Conservation (phyloP, 106 monocot genomes). For the Acorus calamus region DNA sequence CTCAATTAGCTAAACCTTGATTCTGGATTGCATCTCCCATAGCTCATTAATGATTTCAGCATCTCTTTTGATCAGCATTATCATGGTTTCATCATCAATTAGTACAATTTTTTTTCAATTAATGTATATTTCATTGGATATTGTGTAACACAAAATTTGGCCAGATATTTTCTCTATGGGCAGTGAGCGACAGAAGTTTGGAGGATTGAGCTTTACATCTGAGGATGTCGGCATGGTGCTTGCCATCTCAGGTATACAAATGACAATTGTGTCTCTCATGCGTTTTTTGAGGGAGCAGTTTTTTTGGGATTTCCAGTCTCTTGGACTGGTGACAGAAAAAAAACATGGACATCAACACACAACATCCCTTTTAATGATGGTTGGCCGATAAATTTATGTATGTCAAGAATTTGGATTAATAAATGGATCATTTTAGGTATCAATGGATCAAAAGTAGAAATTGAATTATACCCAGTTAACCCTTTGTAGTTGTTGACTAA, state of each 20-base stretch:
- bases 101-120: slow-evolving; percentile 4
- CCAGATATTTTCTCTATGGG: slow-evolving; percentile 75
- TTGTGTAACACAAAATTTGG: no score
- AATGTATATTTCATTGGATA: no score
- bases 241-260: slow-evolving; percentile 43
- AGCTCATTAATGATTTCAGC: no score
- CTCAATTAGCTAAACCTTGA: no score
- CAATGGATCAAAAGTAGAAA: background rate
- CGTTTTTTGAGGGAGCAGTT: background rate
- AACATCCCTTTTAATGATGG: no score
- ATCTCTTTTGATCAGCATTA: no score
- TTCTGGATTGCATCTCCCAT: no score
- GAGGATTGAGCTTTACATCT: slow-evolving; percentile 57
- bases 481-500: background rate
- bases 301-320: background rate
- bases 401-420: background rate
- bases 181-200: slow-evolving; percentile 45
- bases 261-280: background rate
- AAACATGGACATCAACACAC: no score
- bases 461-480: background rate
- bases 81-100: background rate
- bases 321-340: no score
- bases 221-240: slow-evolving; percentile 65
- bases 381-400: background rate
- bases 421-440: background rate